Evolutionary conservation across 176 grass and related monocot genomes (phyloP), one percentile per base, ranked within the genome.

Genomic region (Elymus sibiricus): DNA sequence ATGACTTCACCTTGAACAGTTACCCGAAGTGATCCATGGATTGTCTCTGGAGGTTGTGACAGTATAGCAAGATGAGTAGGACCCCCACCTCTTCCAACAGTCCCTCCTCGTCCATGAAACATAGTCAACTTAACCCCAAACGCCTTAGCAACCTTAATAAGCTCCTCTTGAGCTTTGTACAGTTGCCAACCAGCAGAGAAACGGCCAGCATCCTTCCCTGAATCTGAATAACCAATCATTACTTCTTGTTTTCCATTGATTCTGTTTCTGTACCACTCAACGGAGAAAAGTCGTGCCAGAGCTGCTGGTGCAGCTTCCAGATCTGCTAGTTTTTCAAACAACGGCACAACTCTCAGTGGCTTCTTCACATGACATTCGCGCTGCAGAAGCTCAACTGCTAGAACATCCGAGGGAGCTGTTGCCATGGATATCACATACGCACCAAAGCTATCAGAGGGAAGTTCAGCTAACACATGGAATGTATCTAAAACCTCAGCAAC

Each of bases 361-460:
- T 89, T 93, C 69, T 95, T 98, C 83, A 95, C 89, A 88, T 85
- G 91, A 46, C 95, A 98, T 85, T 98, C 93, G 79, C 93, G 85
- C 47, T 98, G 95, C 80, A 98, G 88, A 76, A 95, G 83, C 83
- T 98, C 95, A 29, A 98, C 95, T 42, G 95, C 95, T 70, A 98
- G 83, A 90, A 98, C 95, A 94, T 98, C 95, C 40, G 95, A 98
- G 61, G 95, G 80, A 61, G 95, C 83, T 35, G 93, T 98, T 59
- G 95, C 95, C 95, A 98, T 98, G 40, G 95, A 98, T 47, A 98
- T 98, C 26, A 98, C 94, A 78, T 98, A 98, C 43, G 95, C 95
- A 35, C 95, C 95, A 85, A 98, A 98, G 61, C 89, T 98, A 79
- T 98, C 95, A 51, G 91, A 86, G 5, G 95, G 95, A 62, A 95